These are phyloP conservation scores for Alternaria dauci DNA, from an alignment of 2,329 filamentous ascomycete species.

Conservation along the genomic window DNA sequence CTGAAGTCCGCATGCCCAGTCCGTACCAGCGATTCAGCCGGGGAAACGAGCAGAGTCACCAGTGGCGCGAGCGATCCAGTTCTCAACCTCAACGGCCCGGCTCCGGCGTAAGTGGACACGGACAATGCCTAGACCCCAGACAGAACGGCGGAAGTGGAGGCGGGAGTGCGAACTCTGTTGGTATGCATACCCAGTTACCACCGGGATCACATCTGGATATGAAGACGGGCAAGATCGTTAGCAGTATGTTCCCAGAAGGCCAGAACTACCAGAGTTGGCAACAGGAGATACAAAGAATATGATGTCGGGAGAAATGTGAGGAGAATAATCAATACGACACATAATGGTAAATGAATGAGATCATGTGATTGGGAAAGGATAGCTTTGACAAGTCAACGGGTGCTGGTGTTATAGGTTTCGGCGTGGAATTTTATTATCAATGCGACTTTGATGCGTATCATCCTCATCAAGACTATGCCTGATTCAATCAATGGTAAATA, in stretches of 20 bases:
- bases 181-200: constrained; percentile 14
- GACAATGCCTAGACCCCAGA: constrained; percentile 9
- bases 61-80: constrained; percentile 5
- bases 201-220: constrained; percentile 25
- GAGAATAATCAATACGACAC: not conserved
- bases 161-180: constrained; percentile 8
- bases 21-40: constrained; percentile 1
- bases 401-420: not conserved
- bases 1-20: constrained; percentile 7
- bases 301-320: not conserved
- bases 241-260: constrained; percentile 24
- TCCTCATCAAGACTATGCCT: too few relatives aligned
- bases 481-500: too few relatives aligned
- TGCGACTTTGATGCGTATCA: not conserved
- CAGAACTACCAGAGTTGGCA: constrained; percentile 13
- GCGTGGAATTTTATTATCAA: not conserved
- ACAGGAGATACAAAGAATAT: constrained; percentile 17
- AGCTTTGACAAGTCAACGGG: constrained; percentile 1
- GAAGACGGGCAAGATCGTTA: constrained; percentile 25
- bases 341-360: not conserved
- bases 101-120: not conserved
- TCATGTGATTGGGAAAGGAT: not conserved
- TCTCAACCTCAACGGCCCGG: constrained; percentile 14
- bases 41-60: constrained; percentile 1
- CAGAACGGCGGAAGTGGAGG: not conserved